Evolutionary conservation across 768 basidiomycete species (phyloP), one percentile per base, ranked within the genome.

Genomic region (Rhodotorula sphaerocarpa): DNA sequence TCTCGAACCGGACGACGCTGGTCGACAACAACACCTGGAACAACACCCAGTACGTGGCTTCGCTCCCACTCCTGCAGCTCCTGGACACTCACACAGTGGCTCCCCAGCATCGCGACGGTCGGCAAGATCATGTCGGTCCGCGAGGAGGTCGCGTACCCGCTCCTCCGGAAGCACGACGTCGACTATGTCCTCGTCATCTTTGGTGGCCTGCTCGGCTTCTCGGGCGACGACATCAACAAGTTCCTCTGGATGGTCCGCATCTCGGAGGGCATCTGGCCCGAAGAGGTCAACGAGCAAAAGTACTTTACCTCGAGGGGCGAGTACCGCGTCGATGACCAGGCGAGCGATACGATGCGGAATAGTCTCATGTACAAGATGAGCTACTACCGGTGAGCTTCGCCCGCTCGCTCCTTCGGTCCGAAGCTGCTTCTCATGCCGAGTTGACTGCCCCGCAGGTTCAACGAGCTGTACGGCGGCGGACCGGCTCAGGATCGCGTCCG

Each of bases 11-110:
- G 48, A 85, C 90, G 20, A 97, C 93, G 2, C 77, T 97, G 69
- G 93, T 97, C 25, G 93, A 99, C 76, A 97, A 99, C 78, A 96
- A 97, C 74, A 99, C 95, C 1, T 97, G 95, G 95, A 97, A 99
- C 77, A 97, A 97, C 78, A 99, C 91, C 88, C 72, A 73, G 88
- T 80, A 4, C 41, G 67, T 51, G 9, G 25, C 36, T 34, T 21
- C 31, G 16, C 44, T 3, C 39, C n/a, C 53, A 56, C 33, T 34
- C 20, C 44, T 16, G 27, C 33, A n/a, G 14, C 25, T 44, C 5
- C n/a, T 30, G 33, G 10, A 3, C 6, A 11, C 50, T 57, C 10
- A 52, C n/a, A 25, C 12, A 15, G 30, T 27, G 5, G 15, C 25
- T 25, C 34, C 18, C 36, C 61, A 70, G 70, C 75, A 97, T 97